These are phyloP conservation scores for Cyberlindnera samutprakarnensis DNA, from an alignment of 805 yeast species.

Conservation along the genomic window DNA sequence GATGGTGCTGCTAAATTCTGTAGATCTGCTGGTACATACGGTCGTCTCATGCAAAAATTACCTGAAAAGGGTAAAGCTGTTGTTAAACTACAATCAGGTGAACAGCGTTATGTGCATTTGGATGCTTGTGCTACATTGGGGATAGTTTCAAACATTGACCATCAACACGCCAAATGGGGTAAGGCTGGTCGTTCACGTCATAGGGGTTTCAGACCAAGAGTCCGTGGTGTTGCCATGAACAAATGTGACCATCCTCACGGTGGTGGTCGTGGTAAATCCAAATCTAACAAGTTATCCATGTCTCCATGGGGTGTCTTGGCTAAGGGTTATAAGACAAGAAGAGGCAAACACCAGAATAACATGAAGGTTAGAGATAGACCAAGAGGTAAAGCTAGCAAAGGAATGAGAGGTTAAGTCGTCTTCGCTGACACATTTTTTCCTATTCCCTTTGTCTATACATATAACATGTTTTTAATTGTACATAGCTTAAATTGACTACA, in stretches of 20 bases:
- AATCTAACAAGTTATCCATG: conserved; percentile 89
- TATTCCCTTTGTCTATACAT: too few species aligned
- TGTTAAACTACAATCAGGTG: conserved; percentile 83
- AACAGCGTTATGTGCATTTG: conserved; percentile 80
- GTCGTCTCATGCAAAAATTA: conserved; percentile 73
- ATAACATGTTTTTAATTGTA: too few species aligned
- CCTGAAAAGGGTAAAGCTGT: conserved; percentile 67
- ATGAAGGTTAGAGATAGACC: conserved; percentile 89
- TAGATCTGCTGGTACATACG: conserved; percentile 92
- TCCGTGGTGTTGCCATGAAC: conserved; percentile 98
- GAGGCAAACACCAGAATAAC: conserved; percentile 78
- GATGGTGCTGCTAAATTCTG: conserved; percentile 83
- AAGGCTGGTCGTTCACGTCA: conserved; percentile 95
- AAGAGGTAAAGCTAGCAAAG: conserved; percentile 48
- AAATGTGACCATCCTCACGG: conserved; percentile 98
- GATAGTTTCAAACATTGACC: conserved; percentile 86
- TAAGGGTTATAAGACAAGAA: conserved; percentile 92
- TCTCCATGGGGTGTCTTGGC: conserved; percentile 94
- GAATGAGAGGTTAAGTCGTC: conserved; percentile 10
- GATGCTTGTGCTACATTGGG: conserved; percentile 94
- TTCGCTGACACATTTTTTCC: too few species aligned
- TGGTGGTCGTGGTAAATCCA: conserved; percentile 99
- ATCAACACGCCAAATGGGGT: conserved; percentile 83
- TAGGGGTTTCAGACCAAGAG: conserved; percentile 89
- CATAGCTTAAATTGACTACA: too few species aligned